Percentiles rank a stretch among this genome's conserved stretches.
These are phyloP conservation scores for Nakazawaea populi DNA, from an alignment of 805 yeast species.

Conservation along the genomic window DNA sequence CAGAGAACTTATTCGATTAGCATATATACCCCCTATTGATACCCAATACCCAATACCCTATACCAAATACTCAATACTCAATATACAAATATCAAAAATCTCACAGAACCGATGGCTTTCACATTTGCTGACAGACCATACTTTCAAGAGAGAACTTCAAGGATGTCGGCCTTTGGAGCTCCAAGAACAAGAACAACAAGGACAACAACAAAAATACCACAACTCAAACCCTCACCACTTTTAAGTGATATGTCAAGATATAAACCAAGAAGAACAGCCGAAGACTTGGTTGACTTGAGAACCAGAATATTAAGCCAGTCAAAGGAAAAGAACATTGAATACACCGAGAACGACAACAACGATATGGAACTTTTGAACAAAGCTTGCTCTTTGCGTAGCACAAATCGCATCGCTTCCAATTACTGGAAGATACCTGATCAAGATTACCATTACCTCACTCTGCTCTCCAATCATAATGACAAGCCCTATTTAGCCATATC, in stretches of 20 bases:
- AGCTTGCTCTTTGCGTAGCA: constrained; percentile 32
- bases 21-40: background rate
- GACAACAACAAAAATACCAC: background rate
- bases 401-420: constrained; percentile 24
- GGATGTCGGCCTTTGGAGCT: background rate
- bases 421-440: constrained; percentile 26
- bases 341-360: background rate
- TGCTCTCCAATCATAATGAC: constrained; percentile 29
- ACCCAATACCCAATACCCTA: background rate
- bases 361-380: constrained; percentile 24
- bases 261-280: background rate
- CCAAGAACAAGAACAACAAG: background rate
- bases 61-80: no score
- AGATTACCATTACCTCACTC: constrained; percentile 32
- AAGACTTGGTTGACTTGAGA: background rate
- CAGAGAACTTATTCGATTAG: no score
- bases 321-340: background rate
- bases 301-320: background rate
- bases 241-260: background rate
- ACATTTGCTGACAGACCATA: background rate
- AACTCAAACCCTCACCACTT: no score
- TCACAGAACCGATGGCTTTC: background rate
- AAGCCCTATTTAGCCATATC: constrained; percentile 45
- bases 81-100: no score
- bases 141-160: background rate